Base-by-base conservation (phyloP, 352 stramenopile genomes). In the Peronospora destructor region DNA sequence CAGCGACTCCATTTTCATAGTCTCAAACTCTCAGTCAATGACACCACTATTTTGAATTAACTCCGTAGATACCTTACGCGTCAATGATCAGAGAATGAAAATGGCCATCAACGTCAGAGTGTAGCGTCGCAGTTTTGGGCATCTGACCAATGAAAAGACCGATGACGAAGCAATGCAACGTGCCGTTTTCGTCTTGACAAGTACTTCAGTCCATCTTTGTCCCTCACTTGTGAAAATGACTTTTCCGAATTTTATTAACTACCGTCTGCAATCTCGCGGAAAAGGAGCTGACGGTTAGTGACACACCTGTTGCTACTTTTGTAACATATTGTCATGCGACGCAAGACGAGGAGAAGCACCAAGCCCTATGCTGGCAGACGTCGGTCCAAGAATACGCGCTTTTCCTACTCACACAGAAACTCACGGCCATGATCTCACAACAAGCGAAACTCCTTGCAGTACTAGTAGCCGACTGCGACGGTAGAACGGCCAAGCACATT, bases 371-470 rank as follows among this genome's bases (percentile, higher is more conserved):
- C 26, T 11, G 5, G 23, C 11, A 5, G 10, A 17, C 32, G 8
- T 1, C 29, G 3, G 10, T 61, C 6, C 13, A 42, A 6, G 16
- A 63, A 16, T 59, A 71, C 19, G 37, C 56, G 10, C 47, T 66
- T 14, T 16, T 66, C 51, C 71, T 68, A 12, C 53, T 89, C 10
- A 58, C 72, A 23, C 59, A 72, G 13, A 55, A 75, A 40, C 44
- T 89, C 29, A 74, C 70, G 34, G 37, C 37, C 16, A 61, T 89
- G 56, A 61, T 85, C 57, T 60, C 71, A 13, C 50, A 68, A 14
- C 78, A 73, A 10, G 44, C 60, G 4, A 66, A 68, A 39, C 65
- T 89, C 19, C 56, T 89, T 16, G 67, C 58, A 1, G 73, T 66
- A 16, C 56, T 89, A 19, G 48, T 69, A 37, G 54, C 52, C 13